Percentiles rank a stretch among this genome's conserved stretches.
Conservation (phyloP, 139 green algal species). For the Closterium sp. region DNA sequence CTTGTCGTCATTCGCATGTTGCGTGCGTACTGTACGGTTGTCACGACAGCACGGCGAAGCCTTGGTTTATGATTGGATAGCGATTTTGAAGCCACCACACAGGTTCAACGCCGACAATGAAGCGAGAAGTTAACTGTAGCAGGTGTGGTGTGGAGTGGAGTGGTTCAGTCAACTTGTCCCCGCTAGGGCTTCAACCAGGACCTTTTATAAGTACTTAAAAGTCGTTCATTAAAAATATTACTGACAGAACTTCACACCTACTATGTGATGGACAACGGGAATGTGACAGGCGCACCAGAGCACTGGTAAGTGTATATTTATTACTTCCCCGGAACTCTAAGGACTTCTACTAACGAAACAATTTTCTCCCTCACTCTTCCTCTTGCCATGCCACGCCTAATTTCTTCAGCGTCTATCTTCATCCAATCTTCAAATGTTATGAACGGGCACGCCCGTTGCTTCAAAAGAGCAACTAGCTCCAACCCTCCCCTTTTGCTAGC, state of each 20-base stretch:
- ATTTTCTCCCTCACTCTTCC: not conserved
- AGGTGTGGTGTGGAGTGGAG: too few species aligned
- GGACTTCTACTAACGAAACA: not conserved
- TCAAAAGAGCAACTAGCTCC: not conserved
- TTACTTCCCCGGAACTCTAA: not conserved
- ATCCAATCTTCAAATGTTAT: not conserved
- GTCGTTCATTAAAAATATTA: too few species aligned
- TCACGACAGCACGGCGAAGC: not conserved
- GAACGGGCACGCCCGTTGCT: not conserved
- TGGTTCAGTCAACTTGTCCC: too few species aligned
- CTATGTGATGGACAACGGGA: too few species aligned
- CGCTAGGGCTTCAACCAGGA: too few species aligned
- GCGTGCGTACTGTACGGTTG: too few species aligned
- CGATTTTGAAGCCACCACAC: not conserved
- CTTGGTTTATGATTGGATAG: not conserved
- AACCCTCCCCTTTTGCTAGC: not conserved
- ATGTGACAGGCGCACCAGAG: too few species aligned
- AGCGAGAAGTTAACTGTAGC: too few species aligned
- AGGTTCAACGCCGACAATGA: not conserved
- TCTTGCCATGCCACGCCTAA: not conserved
- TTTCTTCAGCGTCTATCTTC: not conserved
- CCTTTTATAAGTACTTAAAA: too few species aligned
- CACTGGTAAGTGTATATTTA: too few species aligned
- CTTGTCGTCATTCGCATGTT: too few species aligned
- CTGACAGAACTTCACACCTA: too few species aligned